phyloP scores from a whole-genome alignment of 2,329 filamentous ascomycete genomes.

The Cladosporium sphaerospermum region DNA sequence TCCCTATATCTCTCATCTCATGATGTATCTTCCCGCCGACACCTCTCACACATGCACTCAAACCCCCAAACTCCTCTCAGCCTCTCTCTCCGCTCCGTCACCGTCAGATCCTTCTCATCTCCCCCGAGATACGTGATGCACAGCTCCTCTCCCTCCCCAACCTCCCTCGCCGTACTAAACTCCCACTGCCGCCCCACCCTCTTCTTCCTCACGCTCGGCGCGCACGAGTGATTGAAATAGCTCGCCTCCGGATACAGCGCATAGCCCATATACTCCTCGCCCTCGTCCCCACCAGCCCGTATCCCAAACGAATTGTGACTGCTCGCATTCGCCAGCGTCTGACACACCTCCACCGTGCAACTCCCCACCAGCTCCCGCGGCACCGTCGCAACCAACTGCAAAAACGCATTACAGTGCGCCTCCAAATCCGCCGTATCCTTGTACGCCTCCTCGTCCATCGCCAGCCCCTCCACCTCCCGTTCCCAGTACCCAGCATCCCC shows the following conservation, averaged over 20 bases:
- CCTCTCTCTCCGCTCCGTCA: constrained; percentile 32
- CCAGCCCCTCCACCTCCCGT: constrained; percentile 32
- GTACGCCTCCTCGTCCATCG: constrained; percentile 38
- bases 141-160: constrained; percentile 37
- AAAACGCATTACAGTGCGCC: constrained; percentile 35
- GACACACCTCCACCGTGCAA: constrained; percentile 31
- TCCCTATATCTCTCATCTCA: background rate
- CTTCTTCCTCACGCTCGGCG: constrained; percentile 38
- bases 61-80: constrained; percentile 42
- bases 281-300: constrained; percentile 33
- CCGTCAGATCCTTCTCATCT: constrained; percentile 37
- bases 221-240: constrained; percentile 46
- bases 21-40: background rate
- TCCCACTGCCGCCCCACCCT: constrained; percentile 37
- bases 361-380: constrained; percentile 31
- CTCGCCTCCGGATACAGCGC: constrained; percentile 41
- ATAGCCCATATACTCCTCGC: constrained; percentile 44
- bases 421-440: constrained; percentile 34
- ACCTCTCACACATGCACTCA: constrained; percentile 8
- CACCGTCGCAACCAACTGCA: constrained; percentile 38
- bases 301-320: constrained; percentile 46
- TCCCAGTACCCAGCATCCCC: constrained; percentile 28
- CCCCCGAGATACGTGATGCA: constrained; percentile 46
- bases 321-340: constrained; percentile 33
- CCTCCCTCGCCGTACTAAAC: constrained; percentile 33